phyloP scores from a whole-genome alignment of 352 stramenopile species.

The Globisporangium yorkense region DNA sequence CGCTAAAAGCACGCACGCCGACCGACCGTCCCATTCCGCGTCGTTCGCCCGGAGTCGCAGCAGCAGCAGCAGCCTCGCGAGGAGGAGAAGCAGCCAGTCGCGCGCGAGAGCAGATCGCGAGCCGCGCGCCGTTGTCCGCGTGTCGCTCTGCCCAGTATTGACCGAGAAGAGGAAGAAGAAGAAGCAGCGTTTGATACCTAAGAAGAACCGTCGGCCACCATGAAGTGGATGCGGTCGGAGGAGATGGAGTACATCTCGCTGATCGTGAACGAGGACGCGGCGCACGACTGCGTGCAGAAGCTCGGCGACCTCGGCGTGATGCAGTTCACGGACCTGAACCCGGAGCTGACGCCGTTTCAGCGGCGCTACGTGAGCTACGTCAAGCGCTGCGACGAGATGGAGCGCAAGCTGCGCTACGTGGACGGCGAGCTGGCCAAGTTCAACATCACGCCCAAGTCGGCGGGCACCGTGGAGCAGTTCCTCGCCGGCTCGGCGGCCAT shows the following conservation, averaged over 20 bases:
- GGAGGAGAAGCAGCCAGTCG: no score
- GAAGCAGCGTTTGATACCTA: no score
- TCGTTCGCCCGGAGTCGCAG: no score
- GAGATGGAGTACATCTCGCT: slow-evolving; percentile 99
- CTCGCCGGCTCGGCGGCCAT: slow-evolving; percentile 65
- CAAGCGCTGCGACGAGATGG: slow-evolving; percentile 98
- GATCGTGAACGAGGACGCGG: slow-evolving; percentile 97
- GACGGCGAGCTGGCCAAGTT: slow-evolving; percentile 93
- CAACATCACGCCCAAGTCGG: slow-evolving; percentile 73
- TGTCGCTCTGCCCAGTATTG: no score
- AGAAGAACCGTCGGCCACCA: slow-evolving; percentile 11
- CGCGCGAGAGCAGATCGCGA: no score
- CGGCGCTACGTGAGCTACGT: slow-evolving; percentile 98
- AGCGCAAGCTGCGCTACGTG: slow-evolving; percentile 98
- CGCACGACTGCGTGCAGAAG: slow-evolving; percentile 96
- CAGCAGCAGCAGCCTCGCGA: no score
- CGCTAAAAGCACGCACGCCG: no score
- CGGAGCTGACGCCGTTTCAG: slow-evolving; percentile 98
- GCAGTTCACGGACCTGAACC: slow-evolving; percentile 99
- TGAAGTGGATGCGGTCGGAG: slow-evolving; percentile 97
- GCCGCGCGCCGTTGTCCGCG: no score
- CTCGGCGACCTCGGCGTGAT: slow-evolving; percentile 95
- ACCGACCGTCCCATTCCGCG: no score
- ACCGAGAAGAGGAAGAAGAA: no score
- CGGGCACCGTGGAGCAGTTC: slow-evolving; percentile 73